Percentiles rank a stretch among this genome's conserved stretches.
phyloP scores from a whole-genome alignment of 2,329 filamentous ascomycete genomes.

The Septoria linicola region DNA sequence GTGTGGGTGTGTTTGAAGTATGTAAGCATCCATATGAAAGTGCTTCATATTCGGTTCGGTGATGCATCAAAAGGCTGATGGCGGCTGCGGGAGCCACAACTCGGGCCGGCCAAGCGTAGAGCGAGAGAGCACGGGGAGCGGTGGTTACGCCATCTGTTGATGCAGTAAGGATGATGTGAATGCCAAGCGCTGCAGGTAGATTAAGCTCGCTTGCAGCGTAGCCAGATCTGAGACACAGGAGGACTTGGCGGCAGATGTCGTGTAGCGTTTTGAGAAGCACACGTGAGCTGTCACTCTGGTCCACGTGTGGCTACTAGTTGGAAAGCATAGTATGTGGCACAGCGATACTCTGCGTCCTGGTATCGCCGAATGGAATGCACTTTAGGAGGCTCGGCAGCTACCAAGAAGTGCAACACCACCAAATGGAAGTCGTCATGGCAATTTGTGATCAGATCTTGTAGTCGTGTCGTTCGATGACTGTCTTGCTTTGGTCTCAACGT shows the following conservation, averaged over 20 bases:
- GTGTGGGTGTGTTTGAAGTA: slow-evolving; percentile 21
- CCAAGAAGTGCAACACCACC: too few relatives aligned
- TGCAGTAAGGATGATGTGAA: background rate
- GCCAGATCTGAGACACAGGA: slow-evolving; percentile 21
- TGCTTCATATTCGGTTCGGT: slow-evolving; percentile 15
- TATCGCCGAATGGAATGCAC: too few relatives aligned
- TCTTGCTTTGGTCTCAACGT: too few relatives aligned
- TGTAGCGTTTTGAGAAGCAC: background rate
- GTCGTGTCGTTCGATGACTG: too few relatives aligned
- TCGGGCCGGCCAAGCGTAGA: slow-evolving; percentile 10
- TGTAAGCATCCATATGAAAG: slow-evolving; percentile 9
- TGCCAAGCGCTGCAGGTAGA: slow-evolving; percentile 24
- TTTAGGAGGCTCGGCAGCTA: too few relatives aligned
- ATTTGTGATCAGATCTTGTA: too few relatives aligned
- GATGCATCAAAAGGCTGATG: slow-evolving; percentile 4
- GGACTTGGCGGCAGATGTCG: slow-evolving; percentile 10
- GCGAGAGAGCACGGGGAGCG: too few relatives aligned
- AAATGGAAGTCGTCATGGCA: too few relatives aligned
- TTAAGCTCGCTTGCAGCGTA: slow-evolving; percentile 21
- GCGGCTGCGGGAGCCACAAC: slow-evolving; percentile 11
- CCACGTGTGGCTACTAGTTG: background rate
- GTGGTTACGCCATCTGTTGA: slow-evolving; percentile 8
- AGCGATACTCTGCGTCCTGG: background rate
- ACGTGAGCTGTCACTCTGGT: background rate
- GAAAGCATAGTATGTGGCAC: background rate